These are phyloP conservation scores for Xylariaceae sp. DNA, from an alignment of 2,329 filamentous ascomycete species.

Conservation along the genomic window DNA sequence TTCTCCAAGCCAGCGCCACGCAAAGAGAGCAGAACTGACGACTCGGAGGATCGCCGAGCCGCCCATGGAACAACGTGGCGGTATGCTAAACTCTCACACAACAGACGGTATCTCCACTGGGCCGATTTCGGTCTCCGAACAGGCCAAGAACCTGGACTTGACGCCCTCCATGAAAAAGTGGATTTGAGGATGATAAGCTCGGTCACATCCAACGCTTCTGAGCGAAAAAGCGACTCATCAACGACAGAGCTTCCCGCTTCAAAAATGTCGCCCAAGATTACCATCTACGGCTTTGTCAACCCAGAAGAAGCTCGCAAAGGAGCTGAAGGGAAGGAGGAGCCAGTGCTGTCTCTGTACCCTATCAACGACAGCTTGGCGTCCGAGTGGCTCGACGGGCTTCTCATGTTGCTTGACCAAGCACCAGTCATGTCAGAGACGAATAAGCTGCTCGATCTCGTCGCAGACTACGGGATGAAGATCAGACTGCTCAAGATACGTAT, in stretches of 20 bases:
- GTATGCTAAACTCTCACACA: slow-evolving; percentile 85
- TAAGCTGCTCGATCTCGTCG: slow-evolving; percentile 79
- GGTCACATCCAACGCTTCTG: slow-evolving; percentile 87
- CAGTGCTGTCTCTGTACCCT: slow-evolving; percentile 79
- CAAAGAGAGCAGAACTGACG: slow-evolving; percentile 42
- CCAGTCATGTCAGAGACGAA: slow-evolving; percentile 97
- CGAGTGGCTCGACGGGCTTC: slow-evolving; percentile 91
- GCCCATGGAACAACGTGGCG: slow-evolving; percentile 62
- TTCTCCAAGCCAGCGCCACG: slow-evolving; percentile 56
- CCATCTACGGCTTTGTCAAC: slow-evolving; percentile 70
- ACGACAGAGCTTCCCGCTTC: slow-evolving; percentile 26
- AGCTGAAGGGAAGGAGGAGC: slow-evolving; percentile 56
- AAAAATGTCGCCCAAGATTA: slow-evolving; percentile 75
- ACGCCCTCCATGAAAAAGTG: slow-evolving; percentile 72
- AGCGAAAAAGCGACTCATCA: slow-evolving; percentile 42
- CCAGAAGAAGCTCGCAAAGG: slow-evolving; percentile 37
- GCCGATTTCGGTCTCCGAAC: slow-evolving; percentile 71
- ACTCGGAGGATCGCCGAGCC: slow-evolving; percentile 38
- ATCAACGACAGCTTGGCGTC: slow-evolving; percentile 77
- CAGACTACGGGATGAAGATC: slow-evolving; percentile 90
- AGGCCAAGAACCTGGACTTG: slow-evolving; percentile 63
- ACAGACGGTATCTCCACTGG: slow-evolving; percentile 85
- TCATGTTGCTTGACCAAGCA: slow-evolving; percentile 92
- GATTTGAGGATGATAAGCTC: slow-evolving; percentile 85
- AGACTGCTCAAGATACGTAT: slow-evolving; percentile 84